phyloP scores from a whole-genome alignment of 257 asterid genomes.

The Mentha longifolia region DNA sequence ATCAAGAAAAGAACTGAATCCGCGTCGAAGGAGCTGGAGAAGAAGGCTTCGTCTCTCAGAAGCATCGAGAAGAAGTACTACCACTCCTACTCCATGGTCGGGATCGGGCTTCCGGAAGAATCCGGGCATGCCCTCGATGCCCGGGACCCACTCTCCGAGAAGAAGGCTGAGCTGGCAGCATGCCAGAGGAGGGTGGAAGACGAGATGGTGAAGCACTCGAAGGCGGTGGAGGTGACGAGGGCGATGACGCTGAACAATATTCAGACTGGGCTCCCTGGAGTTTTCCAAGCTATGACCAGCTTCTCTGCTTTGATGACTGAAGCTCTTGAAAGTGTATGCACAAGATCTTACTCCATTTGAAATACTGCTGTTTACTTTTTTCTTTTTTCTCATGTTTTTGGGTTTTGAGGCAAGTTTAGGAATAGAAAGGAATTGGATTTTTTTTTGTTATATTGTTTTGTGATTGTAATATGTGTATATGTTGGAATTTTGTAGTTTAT shows the following conservation, averaged over 20 bases:
- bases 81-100: conserved; percentile 82
- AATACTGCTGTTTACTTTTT: conserved; percentile 2
- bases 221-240: conserved; percentile 89
- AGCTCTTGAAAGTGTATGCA: conserved; percentile 82
- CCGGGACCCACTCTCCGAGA: conserved; percentile 90
- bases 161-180: conserved; percentile 78
- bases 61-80: conserved; percentile 87
- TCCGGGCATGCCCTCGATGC: conserved; percentile 69
- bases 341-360: conserved; percentile 75
- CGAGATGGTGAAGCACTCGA: conserved; percentile 77
- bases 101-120: conserved; percentile 78
- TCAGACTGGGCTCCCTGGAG: conserved; percentile 96
- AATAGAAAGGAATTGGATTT: conserved; percentile 36
- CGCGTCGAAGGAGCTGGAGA: conserved; percentile 88
- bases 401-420: conserved; percentile 45
- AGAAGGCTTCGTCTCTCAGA: conserved; percentile 76
- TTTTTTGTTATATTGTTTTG: conserved; percentile 8
- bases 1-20: conserved; percentile 71
- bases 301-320: conserved; percentile 79
- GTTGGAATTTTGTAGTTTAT: conserved; percentile 60
- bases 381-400: conserved; percentile 20
- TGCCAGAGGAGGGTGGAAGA: conserved; percentile 94
- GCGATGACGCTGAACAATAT: conserved; percentile 91
- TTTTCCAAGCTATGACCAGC: conserved; percentile 96
- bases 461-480: conserved; percentile 56